A percentile compares a stretch with the other conserved stretches of the same genome.
phyloP scores from a whole-genome alignment of 495 filamentous ascomycete genomes.

The Neurospora sp. region DNA sequence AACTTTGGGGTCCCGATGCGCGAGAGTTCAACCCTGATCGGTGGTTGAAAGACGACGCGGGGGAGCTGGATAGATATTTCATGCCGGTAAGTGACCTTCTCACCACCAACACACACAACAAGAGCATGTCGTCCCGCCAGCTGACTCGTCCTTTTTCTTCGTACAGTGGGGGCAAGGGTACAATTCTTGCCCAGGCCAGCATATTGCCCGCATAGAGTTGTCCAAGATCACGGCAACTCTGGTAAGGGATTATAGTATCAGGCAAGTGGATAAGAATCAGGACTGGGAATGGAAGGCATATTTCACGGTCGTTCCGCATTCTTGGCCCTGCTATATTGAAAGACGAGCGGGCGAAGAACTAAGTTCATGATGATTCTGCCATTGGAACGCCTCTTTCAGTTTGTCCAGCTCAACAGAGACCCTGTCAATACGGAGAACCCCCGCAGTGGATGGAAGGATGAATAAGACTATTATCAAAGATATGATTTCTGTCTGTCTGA shows the following conservation, averaged over 20 bases:
- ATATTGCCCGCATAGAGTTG: background rate
- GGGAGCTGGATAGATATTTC: constrained; percentile 21
- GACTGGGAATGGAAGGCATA: constrained; percentile 30
- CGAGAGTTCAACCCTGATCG: constrained; percentile 27
- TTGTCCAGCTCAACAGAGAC: background rate
- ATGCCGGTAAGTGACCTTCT: constrained; percentile 8
- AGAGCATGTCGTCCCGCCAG: background rate
- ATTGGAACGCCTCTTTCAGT: background rate
- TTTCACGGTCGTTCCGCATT: constrained; percentile 29
- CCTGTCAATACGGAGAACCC: background rate
- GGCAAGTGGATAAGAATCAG: constrained; percentile 26
- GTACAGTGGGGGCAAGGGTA: background rate
- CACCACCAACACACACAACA: background rate
- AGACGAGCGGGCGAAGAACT: background rate
- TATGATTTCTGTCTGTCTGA: background rate
- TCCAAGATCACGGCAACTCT: background rate
- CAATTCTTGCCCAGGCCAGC: background rate
- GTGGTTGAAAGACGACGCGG: constrained; percentile 23
- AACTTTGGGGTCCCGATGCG: constrained; percentile 29
- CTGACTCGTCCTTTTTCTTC: background rate
- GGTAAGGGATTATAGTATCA: constrained; percentile 29
- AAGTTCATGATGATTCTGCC: background rate
- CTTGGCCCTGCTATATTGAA: constrained; percentile 27
- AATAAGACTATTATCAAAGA: background rate
- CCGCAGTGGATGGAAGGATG: background rate